Percentiles rank a stretch among this genome's conserved stretches.
Conservation (phyloP, 2,329 filamentous ascomycete genomes). For the Apiospora hydei region DNA sequence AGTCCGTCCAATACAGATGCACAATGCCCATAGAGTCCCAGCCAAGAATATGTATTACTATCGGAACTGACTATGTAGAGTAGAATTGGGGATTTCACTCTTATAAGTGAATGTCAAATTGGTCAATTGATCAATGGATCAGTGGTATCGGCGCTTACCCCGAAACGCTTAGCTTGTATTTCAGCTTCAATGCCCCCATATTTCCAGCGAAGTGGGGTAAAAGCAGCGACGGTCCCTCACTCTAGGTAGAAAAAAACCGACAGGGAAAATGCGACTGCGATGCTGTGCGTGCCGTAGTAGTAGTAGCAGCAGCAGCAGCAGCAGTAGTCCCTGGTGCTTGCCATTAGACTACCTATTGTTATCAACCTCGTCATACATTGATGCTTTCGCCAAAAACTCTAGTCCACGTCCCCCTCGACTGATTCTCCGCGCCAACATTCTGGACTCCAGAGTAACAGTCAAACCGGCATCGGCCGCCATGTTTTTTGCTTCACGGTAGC, state of each 20-base stretch:
- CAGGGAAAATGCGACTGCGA: slow-evolving; percentile 18
- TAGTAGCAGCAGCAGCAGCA: neutral
- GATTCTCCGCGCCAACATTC: neutral
- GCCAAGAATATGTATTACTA: too few relatives aligned
- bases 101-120: too few relatives aligned
- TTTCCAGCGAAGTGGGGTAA: neutral
- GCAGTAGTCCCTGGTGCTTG: neutral
- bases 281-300: neutral
- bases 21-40: too few relatives aligned
- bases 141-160: neutral
- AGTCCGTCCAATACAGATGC: too few relatives aligned
- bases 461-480: slow-evolving; percentile 30
- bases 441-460: neutral
- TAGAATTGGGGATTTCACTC: too few relatives aligned
- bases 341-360: neutral
- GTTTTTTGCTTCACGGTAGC: slow-evolving; percentile 37
- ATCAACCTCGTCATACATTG: slow-evolving; percentile 17
- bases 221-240: slow-evolving; percentile 1
- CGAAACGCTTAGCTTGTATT: neutral
- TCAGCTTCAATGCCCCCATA: neutral
- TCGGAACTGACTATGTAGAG: too few relatives aligned
- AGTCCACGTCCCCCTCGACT: neutral
- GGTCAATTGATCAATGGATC: too few relatives aligned
- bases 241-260: neutral
- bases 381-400: neutral